phyloP scores from a whole-genome alignment of 2,329 filamentous ascomycete species.

The Truncatella angustata region DNA sequence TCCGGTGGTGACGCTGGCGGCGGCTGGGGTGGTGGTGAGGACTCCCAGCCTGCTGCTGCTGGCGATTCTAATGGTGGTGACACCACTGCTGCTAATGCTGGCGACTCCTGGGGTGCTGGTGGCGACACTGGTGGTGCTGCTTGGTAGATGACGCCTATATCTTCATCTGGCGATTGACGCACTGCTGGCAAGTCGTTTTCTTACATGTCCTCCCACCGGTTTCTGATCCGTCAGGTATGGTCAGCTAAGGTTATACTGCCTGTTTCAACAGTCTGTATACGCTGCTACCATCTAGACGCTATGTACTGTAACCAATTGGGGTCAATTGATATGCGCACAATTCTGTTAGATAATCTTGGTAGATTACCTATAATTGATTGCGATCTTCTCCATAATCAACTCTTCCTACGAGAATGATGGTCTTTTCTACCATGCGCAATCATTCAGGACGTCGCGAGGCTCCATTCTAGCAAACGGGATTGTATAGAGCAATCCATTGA shows the following conservation, averaged over 20 bases:
- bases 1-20: constrained; percentile 36
- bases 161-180: too few species aligned
- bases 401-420: too few species aligned
- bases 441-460: too few species aligned
- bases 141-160: background rate
- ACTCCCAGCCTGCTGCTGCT: constrained; percentile 9
- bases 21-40: constrained; percentile 25
- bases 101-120: constrained; percentile 10
- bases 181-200: too few species aligned
- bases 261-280: too few species aligned
- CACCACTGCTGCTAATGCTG: constrained; percentile 16
- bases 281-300: too few species aligned
- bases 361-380: background rate
- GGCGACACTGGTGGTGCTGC: background rate
- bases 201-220: too few species aligned
- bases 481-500: too few species aligned
- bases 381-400: background rate
- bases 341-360: background rate
- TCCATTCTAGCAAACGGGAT: too few species aligned
- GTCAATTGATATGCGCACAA: background rate
- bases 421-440: too few species aligned
- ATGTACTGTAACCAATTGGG: background rate
- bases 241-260: too few species aligned
- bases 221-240: too few species aligned
- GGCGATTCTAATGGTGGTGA: constrained; percentile 20